Percentiles rank a stretch among this genome's conserved stretches.
Evolutionary conservation across 305 asterid genomes (phyloP).

Genomic region (Nicotiana rustica): DNA sequence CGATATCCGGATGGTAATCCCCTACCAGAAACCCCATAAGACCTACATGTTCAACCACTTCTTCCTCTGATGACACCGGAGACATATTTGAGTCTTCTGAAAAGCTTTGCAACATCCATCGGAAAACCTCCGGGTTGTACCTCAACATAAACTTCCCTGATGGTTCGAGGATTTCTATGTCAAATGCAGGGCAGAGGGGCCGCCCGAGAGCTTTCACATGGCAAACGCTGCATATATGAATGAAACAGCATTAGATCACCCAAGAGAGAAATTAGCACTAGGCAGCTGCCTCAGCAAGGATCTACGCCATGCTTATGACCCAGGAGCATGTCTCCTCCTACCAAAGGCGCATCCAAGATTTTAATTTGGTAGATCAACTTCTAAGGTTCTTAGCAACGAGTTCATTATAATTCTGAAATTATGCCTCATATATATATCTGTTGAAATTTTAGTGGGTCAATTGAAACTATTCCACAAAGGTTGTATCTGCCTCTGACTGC

Average conservation of each 20-base stretch:
- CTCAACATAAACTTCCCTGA: slow-evolving; percentile 60
- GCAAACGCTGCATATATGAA: slow-evolving; percentile 50
- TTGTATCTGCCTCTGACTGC: neutral
- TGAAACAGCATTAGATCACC: neutral
- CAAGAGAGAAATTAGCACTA: neutral
- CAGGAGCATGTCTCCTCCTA: neutral
- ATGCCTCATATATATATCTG: too few species aligned
- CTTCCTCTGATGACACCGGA: slow-evolving; percentile 6
- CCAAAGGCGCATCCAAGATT: too few species aligned
- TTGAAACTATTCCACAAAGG: too few species aligned
- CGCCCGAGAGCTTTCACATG: slow-evolving; percentile 71
- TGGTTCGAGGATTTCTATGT: slow-evolving; percentile 55
- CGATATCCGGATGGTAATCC: slow-evolving; percentile 29
- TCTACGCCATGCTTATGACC: neutral
- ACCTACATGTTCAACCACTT: slow-evolving; percentile 37
- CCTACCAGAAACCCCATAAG: slow-evolving; percentile 45
- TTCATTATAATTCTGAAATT: too few species aligned
- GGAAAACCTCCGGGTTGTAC: slow-evolving; percentile 45
- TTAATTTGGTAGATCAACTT: too few species aligned
- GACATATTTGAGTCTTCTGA: slow-evolving; percentile 28
- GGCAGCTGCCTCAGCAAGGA: neutral
- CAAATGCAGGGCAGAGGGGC: slow-evolving; percentile 68
- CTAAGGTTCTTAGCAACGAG: too few species aligned
- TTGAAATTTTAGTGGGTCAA: too few species aligned
- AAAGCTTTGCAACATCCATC: slow-evolving; percentile 31